These are phyloP conservation scores for Aspergillus ochraceus DNA, from an alignment of 2,329 filamentous ascomycete genomes.

Conservation along the genomic window DNA sequence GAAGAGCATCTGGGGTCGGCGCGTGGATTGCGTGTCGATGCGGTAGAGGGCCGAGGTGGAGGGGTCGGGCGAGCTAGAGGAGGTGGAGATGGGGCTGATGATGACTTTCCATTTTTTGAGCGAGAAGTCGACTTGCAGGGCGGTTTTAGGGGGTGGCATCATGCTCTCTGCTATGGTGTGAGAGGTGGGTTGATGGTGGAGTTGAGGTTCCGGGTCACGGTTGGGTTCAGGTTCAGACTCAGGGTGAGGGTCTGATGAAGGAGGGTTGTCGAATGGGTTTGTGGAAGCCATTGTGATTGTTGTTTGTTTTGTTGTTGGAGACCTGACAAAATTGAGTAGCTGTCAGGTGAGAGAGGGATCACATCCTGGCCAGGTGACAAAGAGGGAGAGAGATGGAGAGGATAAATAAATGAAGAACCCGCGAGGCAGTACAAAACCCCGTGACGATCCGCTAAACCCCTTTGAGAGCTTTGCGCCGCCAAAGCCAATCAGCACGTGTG, in stretches of 20 bases:
- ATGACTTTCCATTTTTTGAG: conserved; percentile 26
- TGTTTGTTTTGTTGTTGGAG: background rate
- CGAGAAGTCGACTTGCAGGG: conserved; percentile 26
- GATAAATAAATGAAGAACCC: too few species aligned
- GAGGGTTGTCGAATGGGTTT: background rate
- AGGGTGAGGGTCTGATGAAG: background rate
- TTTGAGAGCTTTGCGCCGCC: background rate
- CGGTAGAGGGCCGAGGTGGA: conserved; percentile 17
- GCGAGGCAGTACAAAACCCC: background rate
- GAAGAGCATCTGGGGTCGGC: conserved; percentile 20
- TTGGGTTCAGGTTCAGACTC: background rate
- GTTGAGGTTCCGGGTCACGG: background rate
- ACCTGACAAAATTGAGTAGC: background rate
- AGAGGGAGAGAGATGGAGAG: background rate
- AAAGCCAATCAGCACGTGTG: background rate
- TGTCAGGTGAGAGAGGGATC: background rate
- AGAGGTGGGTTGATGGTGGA: background rate
- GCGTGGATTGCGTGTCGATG: conserved; percentile 17
- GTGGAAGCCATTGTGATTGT: background rate
- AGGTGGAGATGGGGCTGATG: conserved; percentile 19
- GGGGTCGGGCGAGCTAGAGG: conserved; percentile 7
- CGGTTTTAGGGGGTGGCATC: too few species aligned
- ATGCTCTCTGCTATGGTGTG: too few species aligned
- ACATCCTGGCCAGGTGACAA: background rate
- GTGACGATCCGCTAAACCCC: background rate